These are phyloP conservation scores for Pueraria montana DNA, from an alignment of 306 rosid species.

Conservation along the genomic window DNA sequence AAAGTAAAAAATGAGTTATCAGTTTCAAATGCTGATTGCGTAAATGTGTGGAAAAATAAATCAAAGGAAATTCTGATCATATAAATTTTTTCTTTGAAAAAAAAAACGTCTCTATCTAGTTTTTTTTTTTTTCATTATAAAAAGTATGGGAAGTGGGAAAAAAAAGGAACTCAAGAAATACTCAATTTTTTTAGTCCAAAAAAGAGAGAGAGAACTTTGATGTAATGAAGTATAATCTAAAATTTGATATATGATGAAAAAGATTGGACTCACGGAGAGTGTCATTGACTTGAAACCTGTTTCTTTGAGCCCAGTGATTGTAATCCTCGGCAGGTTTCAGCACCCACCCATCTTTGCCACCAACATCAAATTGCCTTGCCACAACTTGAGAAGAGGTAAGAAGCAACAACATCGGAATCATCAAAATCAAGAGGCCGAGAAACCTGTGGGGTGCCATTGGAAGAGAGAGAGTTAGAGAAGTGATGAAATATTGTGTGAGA, in stretches of 20 bases:
- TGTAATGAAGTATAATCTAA: neutral
- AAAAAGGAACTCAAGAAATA: neutral
- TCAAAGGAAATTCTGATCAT: neutral
- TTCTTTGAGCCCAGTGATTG: conserved; percentile 67
- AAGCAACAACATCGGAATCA: conserved; percentile 27
- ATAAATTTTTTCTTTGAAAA: too few relatives aligned
- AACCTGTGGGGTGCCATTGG: neutral
- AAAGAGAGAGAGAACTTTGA: neutral
- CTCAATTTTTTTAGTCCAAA: neutral
- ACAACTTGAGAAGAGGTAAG: too few relatives aligned
- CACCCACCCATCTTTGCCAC: conserved; percentile 83
- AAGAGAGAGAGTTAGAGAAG: neutral
- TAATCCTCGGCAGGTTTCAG: conserved; percentile 65
- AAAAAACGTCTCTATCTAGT: neutral
- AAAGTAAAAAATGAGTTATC: too few relatives aligned
- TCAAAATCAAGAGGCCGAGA: conserved; percentile 32
- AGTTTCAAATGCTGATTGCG: too few relatives aligned
- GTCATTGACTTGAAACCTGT: conserved; percentile 80
- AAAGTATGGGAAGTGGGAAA: neutral
- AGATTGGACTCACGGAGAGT: conserved; percentile 64
- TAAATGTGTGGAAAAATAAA: neutral
- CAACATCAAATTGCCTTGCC: conserved; percentile 55
- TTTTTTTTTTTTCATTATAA: too few relatives aligned
- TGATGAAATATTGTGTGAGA: neutral
- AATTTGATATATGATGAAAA: neutral